phyloP scores from a whole-genome alignment of 176 grass and related monocot genomes.

The Coix lacrymajobi region DNA sequence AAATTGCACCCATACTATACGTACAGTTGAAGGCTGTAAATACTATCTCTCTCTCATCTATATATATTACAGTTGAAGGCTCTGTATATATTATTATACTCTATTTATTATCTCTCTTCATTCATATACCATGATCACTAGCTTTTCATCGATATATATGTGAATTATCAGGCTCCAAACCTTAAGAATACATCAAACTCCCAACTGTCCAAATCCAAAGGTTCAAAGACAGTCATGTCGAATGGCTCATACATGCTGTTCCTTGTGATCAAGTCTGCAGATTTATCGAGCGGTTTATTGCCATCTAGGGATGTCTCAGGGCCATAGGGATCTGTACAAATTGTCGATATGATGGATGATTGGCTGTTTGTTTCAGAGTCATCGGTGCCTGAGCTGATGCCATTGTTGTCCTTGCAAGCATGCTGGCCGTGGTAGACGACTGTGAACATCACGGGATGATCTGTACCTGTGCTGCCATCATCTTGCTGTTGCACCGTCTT shows the following conservation, averaged over 20 bases:
- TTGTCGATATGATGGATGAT: neutral
- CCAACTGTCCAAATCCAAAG: conserved; percentile 2
- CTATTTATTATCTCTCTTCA: neutral
- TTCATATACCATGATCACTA: neutral
- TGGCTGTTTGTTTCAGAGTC: neutral
- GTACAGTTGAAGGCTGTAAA: neutral
- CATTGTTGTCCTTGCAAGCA: conserved; percentile 20
- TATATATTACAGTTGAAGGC: neutral
- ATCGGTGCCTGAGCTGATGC: neutral
- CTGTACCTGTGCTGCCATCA: neutral
- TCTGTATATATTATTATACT: neutral
- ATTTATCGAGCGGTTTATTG: neutral
- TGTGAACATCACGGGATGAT: neutral
- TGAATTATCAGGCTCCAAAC: neutral
- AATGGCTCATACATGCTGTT: neutral
- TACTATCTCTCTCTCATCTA: too few species aligned
- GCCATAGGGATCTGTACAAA: neutral
- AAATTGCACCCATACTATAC: neutral
- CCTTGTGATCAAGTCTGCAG: neutral
- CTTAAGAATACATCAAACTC: neutral
- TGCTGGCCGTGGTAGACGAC: conserved; percentile 35
- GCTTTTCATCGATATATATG: neutral
- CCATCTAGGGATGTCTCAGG: neutral
- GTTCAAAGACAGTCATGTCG: neutral
- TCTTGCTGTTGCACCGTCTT: conserved; percentile 45